phyloP scores from a whole-genome alignment of 176 grass and related monocot species.

The Rhynchospora pubera region DNA sequence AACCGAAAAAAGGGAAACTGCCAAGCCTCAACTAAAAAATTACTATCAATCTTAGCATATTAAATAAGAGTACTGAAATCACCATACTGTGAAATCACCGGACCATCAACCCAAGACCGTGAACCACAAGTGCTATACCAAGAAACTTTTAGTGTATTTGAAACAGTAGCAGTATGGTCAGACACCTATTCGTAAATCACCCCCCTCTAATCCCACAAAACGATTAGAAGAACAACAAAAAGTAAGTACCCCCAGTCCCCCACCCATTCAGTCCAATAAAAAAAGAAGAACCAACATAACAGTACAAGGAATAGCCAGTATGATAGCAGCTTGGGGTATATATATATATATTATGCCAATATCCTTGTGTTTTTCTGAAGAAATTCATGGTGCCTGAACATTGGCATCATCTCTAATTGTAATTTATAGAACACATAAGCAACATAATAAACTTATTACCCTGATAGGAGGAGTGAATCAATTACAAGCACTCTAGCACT shows the following conservation, averaged over 20 bases:
- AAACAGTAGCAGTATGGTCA: neutral
- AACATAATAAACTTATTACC: constrained; percentile 43
- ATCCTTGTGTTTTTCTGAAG: neutral
- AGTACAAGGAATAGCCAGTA: neutral
- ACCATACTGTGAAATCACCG: no score
- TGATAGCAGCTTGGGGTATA: neutral
- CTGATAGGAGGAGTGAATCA: constrained; percentile 86
- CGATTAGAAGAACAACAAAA: no score
- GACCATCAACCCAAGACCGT: neutral
- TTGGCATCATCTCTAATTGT: constrained; percentile 11
- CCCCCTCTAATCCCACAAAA: no score
- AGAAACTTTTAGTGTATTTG: neutral
- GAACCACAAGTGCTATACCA: neutral
- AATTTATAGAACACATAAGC: neutral
- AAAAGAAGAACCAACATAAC: neutral
- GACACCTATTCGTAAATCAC: neutral
- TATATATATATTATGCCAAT: neutral
- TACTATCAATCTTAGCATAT: no score
- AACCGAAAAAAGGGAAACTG: neutral
- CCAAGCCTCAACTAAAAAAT: no score
- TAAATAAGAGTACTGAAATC: no score
- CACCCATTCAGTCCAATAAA: neutral
- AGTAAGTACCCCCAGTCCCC: no score
- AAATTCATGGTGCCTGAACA: neutral
- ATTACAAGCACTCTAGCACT: constrained; percentile 73